Conservation (phyloP, 2,329 filamentous ascomycete genomes). For the Fusarium sp. region DNA sequence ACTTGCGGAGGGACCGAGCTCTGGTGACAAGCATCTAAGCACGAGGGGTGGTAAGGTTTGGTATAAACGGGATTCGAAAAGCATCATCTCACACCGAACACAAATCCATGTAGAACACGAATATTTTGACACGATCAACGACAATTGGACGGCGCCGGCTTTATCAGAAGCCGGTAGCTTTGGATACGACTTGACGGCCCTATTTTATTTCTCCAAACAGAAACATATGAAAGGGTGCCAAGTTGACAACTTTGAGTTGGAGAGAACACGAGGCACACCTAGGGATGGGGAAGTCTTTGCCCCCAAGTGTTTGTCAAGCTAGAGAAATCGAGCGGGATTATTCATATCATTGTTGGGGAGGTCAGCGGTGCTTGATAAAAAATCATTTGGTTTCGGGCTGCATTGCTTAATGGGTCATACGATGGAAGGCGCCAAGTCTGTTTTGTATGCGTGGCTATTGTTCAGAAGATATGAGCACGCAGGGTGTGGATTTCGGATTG, state of each 20-base stretch:
- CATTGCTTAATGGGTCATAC: constrained; percentile 35
- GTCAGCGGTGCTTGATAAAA: constrained; percentile 44
- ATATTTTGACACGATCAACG: not conserved
- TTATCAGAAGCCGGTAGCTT: constrained; percentile 15
- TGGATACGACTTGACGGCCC: constrained; percentile 22
- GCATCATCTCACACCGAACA: not conserved
- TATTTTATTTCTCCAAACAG: not conserved
- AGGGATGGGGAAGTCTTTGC: constrained; percentile 13
- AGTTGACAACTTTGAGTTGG: not conserved
- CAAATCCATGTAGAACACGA: not conserved
- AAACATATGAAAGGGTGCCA: not conserved
- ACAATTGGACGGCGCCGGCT: constrained; percentile 3
- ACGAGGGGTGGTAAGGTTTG: constrained; percentile 47
- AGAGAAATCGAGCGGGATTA: constrained; percentile 35
- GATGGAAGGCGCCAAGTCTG: constrained; percentile 34
- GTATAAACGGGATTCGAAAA: constrained; percentile 45
- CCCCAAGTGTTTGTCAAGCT: constrained; percentile 16
- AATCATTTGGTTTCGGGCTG: constrained; percentile 34
- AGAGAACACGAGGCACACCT: not conserved
- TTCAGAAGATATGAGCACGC: constrained; percentile 4
- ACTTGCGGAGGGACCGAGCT: constrained; percentile 62
- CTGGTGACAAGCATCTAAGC: constrained; percentile 57
- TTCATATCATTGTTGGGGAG: constrained; percentile 38
- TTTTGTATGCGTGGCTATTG: constrained; percentile 35
- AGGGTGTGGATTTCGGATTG: not conserved